phyloP scores from a whole-genome alignment of 1,139 yeast genomes.

The Lodderomyces margitis region DNA sequence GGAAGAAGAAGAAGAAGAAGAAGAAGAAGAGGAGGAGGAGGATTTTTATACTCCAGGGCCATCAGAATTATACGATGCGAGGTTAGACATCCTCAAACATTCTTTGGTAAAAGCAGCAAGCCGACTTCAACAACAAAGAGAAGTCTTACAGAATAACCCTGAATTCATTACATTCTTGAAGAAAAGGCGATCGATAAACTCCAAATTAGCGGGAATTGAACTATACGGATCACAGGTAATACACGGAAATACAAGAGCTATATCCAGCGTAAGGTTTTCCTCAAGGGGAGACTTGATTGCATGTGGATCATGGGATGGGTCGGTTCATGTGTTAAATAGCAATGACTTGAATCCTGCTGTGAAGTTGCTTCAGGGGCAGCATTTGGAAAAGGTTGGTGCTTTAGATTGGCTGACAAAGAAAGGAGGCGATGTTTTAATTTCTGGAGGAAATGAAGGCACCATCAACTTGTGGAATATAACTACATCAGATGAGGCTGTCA shows the following conservation, averaged over 20 bases:
- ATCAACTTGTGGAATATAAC: conserved; percentile 46
- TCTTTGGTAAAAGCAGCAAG: conserved; percentile 48
- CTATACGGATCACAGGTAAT: conserved; percentile 70
- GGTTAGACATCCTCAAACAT: conserved; percentile 49
- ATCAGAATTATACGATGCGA: conserved; percentile 49
- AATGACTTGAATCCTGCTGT: conserved; percentile 28
- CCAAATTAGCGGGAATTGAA: conserved; percentile 36
- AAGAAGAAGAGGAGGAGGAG: conserved; percentile 58
- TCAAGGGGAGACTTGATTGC: conserved; percentile 41
- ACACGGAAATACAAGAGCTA: conserved; percentile 57
- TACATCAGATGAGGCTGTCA: conserved; percentile 9
- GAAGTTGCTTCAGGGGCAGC: conserved; percentile 19
- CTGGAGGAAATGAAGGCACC: conserved; percentile 69
- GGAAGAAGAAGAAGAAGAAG: conserved; percentile 26
- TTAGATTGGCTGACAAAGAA: conserved; percentile 54
- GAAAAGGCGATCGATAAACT: conserved; percentile 46
- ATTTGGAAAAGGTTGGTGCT: conserved; percentile 66
- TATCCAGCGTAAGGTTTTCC: conserved; percentile 57
- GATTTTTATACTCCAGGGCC: conserved; percentile 86
- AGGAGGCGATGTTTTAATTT: conserved; percentile 25
- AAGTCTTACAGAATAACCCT: conserved; percentile 13
- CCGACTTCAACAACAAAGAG: conserved; percentile 35
- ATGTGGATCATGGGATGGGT: conserved; percentile 87
- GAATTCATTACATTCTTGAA: conserved; percentile 32
- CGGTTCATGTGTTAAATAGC: conserved; percentile 37